phyloP scores from a whole-genome alignment of 1,284 basidiomycete genomes.

The Fomitopsis palustris region DNA sequence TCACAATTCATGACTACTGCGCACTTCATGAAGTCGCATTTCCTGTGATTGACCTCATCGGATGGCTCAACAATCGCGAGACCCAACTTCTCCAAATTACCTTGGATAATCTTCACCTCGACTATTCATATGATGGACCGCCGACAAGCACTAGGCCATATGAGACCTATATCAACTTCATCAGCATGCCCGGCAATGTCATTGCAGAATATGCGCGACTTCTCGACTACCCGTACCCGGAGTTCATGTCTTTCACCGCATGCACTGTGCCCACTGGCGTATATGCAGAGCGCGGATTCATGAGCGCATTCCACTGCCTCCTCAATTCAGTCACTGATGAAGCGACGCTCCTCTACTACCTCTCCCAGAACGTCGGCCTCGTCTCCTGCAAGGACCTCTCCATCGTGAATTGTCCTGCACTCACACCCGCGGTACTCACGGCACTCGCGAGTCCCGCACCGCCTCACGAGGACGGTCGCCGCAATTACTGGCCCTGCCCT shows the following conservation, averaged over 20 bases:
- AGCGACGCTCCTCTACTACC: background rate
- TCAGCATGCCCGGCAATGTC: background rate
- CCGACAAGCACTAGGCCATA: background rate
- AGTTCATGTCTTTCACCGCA: background rate
- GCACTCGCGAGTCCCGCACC: no score
- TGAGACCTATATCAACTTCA: background rate
- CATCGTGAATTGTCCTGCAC: background rate
- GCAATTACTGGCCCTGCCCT: background rate
- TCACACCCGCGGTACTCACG: no score
- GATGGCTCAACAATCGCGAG: background rate
- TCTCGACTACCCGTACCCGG: background rate
- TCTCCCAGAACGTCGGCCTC: background rate
- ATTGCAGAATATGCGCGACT: background rate
- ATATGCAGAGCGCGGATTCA: background rate
- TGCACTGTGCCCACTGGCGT: background rate
- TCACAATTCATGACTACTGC: background rate
- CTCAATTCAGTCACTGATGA: background rate
- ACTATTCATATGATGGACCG: background rate
- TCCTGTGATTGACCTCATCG: background rate
- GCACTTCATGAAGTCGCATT: background rate
- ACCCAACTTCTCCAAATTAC: background rate
- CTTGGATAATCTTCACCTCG: background rate
- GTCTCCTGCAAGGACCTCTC: background rate
- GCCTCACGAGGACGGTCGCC: no score
- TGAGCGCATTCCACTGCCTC: background rate